These are phyloP conservation scores for Nakataea oryzae DNA, from an alignment of 2,329 filamentous ascomycete genomes.

Conservation along the genomic window DNA sequence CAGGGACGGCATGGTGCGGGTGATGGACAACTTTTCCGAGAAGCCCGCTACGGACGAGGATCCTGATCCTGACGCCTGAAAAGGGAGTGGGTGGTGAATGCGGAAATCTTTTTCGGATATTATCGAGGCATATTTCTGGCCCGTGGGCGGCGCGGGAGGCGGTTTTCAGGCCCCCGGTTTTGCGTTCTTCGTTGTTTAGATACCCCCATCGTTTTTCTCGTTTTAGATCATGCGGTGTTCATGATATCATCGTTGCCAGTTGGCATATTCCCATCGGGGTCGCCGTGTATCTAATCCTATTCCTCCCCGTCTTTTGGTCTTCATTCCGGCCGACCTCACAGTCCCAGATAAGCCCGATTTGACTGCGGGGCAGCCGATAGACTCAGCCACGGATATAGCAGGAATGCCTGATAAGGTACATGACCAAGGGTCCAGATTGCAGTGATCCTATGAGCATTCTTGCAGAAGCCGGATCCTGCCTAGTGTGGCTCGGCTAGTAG, in stretches of 20 bases:
- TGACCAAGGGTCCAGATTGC: not conserved
- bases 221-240: no score
- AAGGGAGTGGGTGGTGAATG: not conserved
- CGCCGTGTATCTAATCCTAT: no score
- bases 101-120: not conserved
- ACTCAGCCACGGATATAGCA: not conserved
- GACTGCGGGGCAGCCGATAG: not conserved
- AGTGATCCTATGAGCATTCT: not conserved
- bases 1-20: constrained; percentile 12
- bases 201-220: not conserved
- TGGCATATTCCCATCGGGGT: not conserved
- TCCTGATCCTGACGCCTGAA: not conserved
- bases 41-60: not conserved
- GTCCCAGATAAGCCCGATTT: not conserved
- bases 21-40: not conserved
- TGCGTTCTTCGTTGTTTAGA: not conserved
- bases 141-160: not conserved
- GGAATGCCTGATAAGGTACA: not conserved
- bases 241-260: not conserved
- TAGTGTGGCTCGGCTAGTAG: not conserved
- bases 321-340: not conserved
- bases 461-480: not conserved
- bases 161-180: not conserved
- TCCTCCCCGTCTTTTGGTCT: not conserved
- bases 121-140: not conserved